phyloP scores from a whole-genome alignment of 2,329 filamentous ascomycete species.

The Chrysosporium keratinophilum region DNA sequence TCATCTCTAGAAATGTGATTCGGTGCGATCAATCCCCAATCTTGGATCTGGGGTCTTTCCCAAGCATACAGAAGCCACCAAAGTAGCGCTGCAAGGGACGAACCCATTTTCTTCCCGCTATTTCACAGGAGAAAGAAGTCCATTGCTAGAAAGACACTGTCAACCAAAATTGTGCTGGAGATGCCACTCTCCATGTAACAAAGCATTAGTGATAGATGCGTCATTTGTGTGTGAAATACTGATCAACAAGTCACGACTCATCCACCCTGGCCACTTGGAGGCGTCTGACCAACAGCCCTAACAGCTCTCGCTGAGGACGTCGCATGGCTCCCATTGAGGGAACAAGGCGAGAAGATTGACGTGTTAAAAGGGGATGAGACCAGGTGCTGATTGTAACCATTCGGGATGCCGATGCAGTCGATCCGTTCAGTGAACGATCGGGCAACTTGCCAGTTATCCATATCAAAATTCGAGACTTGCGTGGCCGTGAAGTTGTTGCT shows the following conservation, averaged over 20 bases:
- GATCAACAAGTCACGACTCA: slow-evolving; percentile 22
- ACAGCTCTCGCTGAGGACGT: neutral
- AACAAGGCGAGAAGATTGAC: neutral
- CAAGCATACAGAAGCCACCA: too few species aligned
- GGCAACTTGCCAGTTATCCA: neutral
- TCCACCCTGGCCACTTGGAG: slow-evolving; percentile 41
- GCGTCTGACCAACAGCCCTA: slow-evolving; percentile 31
- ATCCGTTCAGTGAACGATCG: slow-evolving; percentile 5
- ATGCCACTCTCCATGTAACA: neutral
- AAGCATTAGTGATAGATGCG: too few species aligned
- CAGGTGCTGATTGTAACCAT: neutral
- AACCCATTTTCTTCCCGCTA: too few species aligned
- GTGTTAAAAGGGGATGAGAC: slow-evolving; percentile 1
- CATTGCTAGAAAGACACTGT: too few species aligned
- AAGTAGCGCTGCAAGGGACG: too few species aligned
- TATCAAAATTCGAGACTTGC: neutral
- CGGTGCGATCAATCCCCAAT: too few species aligned
- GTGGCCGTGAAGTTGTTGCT: slow-evolving; percentile 9
- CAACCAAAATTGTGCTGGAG: neutral
- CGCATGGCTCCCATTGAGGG: neutral
- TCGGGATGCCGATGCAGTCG: neutral
- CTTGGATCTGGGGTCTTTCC: too few species aligned
- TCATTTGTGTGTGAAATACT: neutral
- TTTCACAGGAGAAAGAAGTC: too few species aligned
- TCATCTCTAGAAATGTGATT: too few species aligned